Percentiles rank a stretch among this genome's conserved stretches.
Evolutionary conservation across 169 alveolate species (phyloP).

Genomic region (Eimeria zaria): DNA sequence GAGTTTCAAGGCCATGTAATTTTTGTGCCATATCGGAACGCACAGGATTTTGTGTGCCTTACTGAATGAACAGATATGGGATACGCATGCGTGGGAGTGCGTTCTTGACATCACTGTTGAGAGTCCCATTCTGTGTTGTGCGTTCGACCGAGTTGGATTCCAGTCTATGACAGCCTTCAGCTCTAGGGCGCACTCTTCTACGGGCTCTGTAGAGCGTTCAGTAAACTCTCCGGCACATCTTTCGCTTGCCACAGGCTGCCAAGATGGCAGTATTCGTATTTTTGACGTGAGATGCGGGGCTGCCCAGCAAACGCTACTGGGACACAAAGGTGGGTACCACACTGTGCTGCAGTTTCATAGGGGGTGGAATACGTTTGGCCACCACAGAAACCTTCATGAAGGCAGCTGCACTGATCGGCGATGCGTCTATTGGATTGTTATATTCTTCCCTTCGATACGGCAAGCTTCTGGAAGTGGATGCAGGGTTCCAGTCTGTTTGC

Average conservation of each 20-base stretch:
- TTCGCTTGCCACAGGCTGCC: constrained; percentile 69
- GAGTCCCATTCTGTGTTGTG: constrained; percentile 53
- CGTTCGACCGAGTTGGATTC: constrained; percentile 65
- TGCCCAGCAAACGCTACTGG: constrained; percentile 62
- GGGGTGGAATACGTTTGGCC: not conserved
- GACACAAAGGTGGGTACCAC: constrained; percentile 48
- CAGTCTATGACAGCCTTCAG: constrained; percentile 23
- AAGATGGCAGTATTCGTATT: constrained; percentile 60
- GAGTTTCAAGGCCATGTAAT: not conserved
- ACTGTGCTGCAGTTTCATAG: not conserved
- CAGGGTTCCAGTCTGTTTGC: not conserved
- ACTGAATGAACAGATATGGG: constrained; percentile 77
- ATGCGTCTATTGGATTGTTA: not conserved
- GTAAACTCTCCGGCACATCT: constrained; percentile 25
- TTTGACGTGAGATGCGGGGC: constrained; percentile 77
- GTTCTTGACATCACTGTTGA: constrained; percentile 62
- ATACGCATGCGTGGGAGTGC: constrained; percentile 80
- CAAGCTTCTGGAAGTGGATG: not conserved
- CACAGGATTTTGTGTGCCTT: not conserved
- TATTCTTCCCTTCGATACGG: not conserved
- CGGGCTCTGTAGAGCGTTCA: not conserved
- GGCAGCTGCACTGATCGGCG: not conserved
- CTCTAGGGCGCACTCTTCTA: not conserved
- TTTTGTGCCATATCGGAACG: not conserved
- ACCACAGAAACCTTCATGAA: not conserved